Conservation (phyloP, 2,329 filamentous ascomycete genomes). For the Ramularia collo-cygni region DNA sequence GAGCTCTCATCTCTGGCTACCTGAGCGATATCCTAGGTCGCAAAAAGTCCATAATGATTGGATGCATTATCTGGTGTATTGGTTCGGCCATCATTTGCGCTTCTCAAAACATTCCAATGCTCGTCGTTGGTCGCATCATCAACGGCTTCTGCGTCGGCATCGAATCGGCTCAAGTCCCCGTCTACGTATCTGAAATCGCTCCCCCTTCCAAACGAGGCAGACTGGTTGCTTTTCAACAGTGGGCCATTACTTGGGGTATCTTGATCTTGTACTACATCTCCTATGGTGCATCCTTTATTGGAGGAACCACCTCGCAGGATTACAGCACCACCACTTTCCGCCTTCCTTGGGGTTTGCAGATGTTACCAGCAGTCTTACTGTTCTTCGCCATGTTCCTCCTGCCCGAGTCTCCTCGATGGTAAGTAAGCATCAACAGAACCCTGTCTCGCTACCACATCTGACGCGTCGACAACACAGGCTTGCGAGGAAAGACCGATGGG, state of each 20-base stretch:
- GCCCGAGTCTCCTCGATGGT: conserved; percentile 38
- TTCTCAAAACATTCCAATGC: conserved; percentile 59
- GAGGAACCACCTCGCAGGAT: conserved; percentile 29
- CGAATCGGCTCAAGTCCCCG: conserved; percentile 59
- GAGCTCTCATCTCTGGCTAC: conserved; percentile 52
- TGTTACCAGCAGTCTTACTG: conserved; percentile 29
- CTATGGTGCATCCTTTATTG: conserved; percentile 56
- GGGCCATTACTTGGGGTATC: conserved; percentile 60
- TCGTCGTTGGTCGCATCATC: conserved; percentile 61
- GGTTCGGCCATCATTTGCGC: conserved; percentile 57
- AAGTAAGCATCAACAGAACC: no score
- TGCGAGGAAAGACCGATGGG: conserved; percentile 40
- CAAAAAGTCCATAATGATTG: conserved; percentile 47
- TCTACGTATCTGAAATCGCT: conserved; percentile 58
- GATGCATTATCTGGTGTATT: conserved; percentile 36
- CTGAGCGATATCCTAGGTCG: conserved; percentile 51
- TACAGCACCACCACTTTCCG: conserved; percentile 44
- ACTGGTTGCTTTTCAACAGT: conserved; percentile 64
- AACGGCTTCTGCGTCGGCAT: conserved; percentile 68
- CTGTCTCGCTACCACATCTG: background rate
- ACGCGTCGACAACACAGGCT: conserved; percentile 25
- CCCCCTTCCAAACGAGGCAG: conserved; percentile 52
- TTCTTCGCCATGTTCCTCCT: conserved; percentile 36
- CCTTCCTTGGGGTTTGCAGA: conserved; percentile 34
- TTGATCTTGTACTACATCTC: conserved; percentile 63